These are phyloP conservation scores for Naganishia onofrii DNA, from an alignment of 768 basidiomycete species.

Conservation along the genomic window DNA sequence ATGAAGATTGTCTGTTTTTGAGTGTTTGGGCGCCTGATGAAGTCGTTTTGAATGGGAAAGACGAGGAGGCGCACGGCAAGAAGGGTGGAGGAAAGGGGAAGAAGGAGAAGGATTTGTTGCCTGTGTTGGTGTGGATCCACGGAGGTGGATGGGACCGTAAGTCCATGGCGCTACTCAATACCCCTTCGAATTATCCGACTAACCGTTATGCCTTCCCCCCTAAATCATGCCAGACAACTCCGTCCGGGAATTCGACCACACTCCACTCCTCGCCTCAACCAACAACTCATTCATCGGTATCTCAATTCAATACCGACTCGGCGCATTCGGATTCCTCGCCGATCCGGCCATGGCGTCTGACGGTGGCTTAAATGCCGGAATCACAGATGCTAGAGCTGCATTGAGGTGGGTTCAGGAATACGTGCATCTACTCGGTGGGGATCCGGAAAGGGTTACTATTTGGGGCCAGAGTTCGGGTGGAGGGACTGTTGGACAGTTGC, in stretches of 20 bases:
- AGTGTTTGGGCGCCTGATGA: constrained; percentile 10
- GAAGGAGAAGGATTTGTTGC: constrained; percentile 23
- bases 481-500: constrained; percentile 17
- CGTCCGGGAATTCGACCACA: constrained; percentile 29
- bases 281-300: constrained; percentile 28
- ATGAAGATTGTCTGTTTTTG: constrained; percentile 31
- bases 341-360: constrained; percentile 9
- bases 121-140: constrained; percentile 30
- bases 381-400: constrained; percentile 24
- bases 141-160: constrained; percentile 31
- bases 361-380: constrained; percentile 23
- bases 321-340: constrained; percentile 31
- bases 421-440: constrained; percentile 18
- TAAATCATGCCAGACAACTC: constrained; percentile 21
- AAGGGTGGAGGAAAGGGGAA: neutral
- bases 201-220: no score
- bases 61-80: neutral
- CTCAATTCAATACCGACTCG: constrained; percentile 33
- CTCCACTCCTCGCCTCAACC: constrained; percentile 11
- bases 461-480: constrained; percentile 29
- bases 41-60: neutral
- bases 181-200: neutral
- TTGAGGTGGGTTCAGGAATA: constrained; percentile 24
- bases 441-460: constrained; percentile 17
- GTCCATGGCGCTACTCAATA: neutral